Evolutionary conservation across 2,329 filamentous ascomycete species (phyloP).

Genomic region (Pseudogymnoascus sp.): DNA sequence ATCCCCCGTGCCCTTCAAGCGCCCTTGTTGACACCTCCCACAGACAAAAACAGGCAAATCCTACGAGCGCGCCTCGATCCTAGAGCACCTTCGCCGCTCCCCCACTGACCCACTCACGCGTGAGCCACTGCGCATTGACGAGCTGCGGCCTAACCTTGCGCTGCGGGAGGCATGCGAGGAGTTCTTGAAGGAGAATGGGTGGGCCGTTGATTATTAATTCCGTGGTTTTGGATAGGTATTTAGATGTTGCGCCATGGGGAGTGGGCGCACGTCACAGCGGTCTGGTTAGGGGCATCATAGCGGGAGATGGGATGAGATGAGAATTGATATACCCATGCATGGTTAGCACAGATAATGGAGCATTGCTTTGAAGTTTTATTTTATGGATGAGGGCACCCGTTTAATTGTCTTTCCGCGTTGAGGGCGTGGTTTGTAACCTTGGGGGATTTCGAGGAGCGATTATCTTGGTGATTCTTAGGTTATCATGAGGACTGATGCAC

Average conservation of each 20-base stretch:
- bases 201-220: conserved; percentile 78
- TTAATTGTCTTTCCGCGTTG: too few relatives aligned
- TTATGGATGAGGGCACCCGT: background rate
- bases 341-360: background rate
- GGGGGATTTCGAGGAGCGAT: background rate
- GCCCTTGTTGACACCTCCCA: background rate
- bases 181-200: conserved; percentile 79
- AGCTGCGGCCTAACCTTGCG: conserved; percentile 73
- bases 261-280: background rate
- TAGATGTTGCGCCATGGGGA: background rate
- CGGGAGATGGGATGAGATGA: background rate
- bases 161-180: conserved; percentile 76
- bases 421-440: background rate
- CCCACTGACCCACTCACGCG: conserved; percentile 77
- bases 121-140: conserved; percentile 56
- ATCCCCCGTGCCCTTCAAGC: background rate
- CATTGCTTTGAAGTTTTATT: background rate
- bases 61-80: conserved; percentile 78
- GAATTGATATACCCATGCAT: background rate
- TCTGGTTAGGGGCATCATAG: background rate
- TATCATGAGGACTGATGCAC: background rate
- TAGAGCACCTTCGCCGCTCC: conserved; percentile 72
- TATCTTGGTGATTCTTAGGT: background rate
- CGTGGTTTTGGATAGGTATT: background rate
- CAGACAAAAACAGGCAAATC: conserved; percentile 79